A percentile compares a stretch with the other conserved stretches of the same genome.
Conservation (phyloP, 495 filamentous ascomycete genomes). For the Rostrohypoxylon terebratum region DNA sequence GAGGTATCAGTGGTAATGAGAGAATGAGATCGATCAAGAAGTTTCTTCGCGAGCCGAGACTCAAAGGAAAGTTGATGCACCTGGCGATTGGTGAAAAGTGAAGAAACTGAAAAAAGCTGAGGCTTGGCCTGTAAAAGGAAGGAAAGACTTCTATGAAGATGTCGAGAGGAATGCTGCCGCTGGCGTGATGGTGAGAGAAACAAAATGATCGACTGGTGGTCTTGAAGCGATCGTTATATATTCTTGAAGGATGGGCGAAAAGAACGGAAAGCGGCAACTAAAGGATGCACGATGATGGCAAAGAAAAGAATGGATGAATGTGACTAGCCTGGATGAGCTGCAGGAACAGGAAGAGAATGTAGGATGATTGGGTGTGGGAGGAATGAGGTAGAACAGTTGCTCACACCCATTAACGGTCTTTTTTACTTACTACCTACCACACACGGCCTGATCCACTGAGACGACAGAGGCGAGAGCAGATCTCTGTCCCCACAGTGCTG, state of each 20-base stretch:
- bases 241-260: constrained; percentile 40
- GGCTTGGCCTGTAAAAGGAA: constrained; percentile 55
- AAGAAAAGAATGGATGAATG: constrained; percentile 39
- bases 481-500: constrained; percentile 40
- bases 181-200: constrained; percentile 42
- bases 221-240: constrained; percentile 48
- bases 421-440: constrained; percentile 40
- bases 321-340: constrained; percentile 38
- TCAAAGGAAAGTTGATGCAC: constrained; percentile 55
- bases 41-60: constrained; percentile 49
- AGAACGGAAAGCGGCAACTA: constrained; percentile 43
- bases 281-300: constrained; percentile 42
- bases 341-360: constrained; percentile 43
- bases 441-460: constrained; percentile 38
- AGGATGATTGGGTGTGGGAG: constrained; percentile 48
- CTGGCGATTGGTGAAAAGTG: constrained; percentile 50
- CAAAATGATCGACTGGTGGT: constrained; percentile 44
- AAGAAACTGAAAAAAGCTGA: constrained; percentile 46
- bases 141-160: constrained; percentile 42
- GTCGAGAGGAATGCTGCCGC: constrained; percentile 48
- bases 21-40: constrained; percentile 42
- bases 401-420: constrained; percentile 14
- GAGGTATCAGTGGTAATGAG: constrained; percentile 32
- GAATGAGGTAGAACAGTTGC: constrained; percentile 43
- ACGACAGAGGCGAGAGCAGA: constrained; percentile 35